Percentiles rank a stretch among this genome's conserved stretches.
phyloP scores from a whole-genome alignment of 129 eudicot species.

The Flaveria sonorensis region DNA sequence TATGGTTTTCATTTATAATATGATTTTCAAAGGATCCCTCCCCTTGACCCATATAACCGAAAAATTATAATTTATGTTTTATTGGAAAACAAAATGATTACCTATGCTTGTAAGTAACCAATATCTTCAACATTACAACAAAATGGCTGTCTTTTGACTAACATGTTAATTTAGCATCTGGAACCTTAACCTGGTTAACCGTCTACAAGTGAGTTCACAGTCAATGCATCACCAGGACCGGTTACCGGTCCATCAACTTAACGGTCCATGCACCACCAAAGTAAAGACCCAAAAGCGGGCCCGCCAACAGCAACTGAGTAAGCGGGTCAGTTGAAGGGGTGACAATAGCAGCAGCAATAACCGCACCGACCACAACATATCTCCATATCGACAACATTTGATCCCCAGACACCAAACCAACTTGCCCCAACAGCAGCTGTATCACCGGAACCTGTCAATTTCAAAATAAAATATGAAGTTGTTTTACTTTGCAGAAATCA shows the following conservation, averaged over 20 bases:
- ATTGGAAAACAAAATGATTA: neutral
- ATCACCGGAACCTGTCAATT: conserved; percentile 76
- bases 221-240: conserved; percentile 68
- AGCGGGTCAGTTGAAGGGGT: conserved; percentile 97
- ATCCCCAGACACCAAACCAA: conserved; percentile 79
- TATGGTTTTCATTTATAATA: no score
- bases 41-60: neutral
- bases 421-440: conserved; percentile 87
- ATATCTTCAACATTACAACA: conserved; percentile 6
- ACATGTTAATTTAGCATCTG: neutral
- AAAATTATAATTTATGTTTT: neutral
- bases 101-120: neutral
- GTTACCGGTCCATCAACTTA: conserved; percentile 70
- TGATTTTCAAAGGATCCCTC: no score
- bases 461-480: neutral
- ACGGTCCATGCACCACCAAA: conserved; percentile 91
- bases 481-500: neutral
- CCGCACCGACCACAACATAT: conserved; percentile 96
- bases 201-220: neutral
- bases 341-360: conserved; percentile 88
- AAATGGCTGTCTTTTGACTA: neutral
- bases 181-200: neutral
- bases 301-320: conserved; percentile 91
- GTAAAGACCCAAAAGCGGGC: conserved; percentile 93
- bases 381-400: conserved; percentile 98